A percentile compares a stretch with the other conserved stretches of the same genome.
Conservation (phyloP, 2,329 filamentous ascomycete species). For the Decorospora gaudefroyi region DNA sequence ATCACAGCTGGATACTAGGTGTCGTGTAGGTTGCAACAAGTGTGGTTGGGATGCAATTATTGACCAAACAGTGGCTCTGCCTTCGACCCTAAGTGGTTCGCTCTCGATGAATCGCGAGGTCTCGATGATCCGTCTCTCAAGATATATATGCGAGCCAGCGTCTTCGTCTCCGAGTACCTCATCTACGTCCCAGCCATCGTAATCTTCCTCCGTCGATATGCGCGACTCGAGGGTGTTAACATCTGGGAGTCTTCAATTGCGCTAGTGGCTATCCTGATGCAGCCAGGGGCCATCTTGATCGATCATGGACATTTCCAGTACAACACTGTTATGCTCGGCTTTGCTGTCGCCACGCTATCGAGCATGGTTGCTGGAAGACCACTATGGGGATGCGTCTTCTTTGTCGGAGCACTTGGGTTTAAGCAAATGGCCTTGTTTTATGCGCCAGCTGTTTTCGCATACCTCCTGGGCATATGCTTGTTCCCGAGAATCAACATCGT, state of each 20-base stretch:
- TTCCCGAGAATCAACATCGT: slow-evolving; percentile 69
- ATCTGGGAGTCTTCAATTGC: slow-evolving; percentile 84
- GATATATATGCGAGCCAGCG: slow-evolving; percentile 93
- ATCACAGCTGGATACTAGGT: slow-evolving; percentile 95
- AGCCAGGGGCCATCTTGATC: slow-evolving; percentile 85
- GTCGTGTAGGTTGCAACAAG: slow-evolving; percentile 62
- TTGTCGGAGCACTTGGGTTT: slow-evolving; percentile 91
- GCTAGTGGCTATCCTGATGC: slow-evolving; percentile 87
- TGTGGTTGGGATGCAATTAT: background rate
- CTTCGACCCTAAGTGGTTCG: slow-evolving; percentile 86
- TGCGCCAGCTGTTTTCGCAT: slow-evolving; percentile 89
- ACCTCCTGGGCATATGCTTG: slow-evolving; percentile 84
- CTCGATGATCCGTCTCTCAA: slow-evolving; percentile 79
- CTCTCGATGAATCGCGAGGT: slow-evolving; percentile 79
- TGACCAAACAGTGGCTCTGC: slow-evolving; percentile 62
- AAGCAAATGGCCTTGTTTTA: slow-evolving; percentile 99
- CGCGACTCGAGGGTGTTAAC: slow-evolving; percentile 74
- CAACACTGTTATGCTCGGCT: slow-evolving; percentile 96
- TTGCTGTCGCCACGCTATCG: slow-evolving; percentile 83
- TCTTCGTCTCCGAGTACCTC: slow-evolving; percentile 87
- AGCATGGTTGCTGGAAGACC: slow-evolving; percentile 83
- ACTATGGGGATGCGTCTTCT: slow-evolving; percentile 90
- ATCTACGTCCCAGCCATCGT: slow-evolving; percentile 84
- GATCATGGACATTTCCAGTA: slow-evolving; percentile 98
- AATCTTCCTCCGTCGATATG: slow-evolving; percentile 81